Percentiles rank a stretch among this genome's conserved stretches.
Evolutionary conservation across 176 grass and related monocot species (phyloP).

Genomic region (Raddia guianensis): DNA sequence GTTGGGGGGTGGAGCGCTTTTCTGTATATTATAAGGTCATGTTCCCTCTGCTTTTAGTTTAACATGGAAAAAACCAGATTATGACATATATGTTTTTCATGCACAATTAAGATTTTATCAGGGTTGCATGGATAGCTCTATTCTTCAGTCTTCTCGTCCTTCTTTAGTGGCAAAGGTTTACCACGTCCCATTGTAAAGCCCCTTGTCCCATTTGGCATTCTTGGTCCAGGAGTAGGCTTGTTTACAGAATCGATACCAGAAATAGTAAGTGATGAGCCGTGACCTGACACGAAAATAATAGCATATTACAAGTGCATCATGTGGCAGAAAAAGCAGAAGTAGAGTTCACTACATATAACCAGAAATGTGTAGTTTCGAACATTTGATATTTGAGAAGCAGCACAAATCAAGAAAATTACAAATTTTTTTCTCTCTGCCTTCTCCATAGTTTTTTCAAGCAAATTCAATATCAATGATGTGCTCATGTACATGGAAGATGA

Average conservation of each 20-base stretch:
- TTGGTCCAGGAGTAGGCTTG: slow-evolving; percentile 76
- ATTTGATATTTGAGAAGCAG: not conserved
- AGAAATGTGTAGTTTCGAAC: not conserved
- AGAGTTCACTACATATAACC: not conserved
- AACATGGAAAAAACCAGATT: not conserved
- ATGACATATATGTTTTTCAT: slow-evolving; percentile 2
- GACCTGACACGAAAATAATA: slow-evolving; percentile 10
- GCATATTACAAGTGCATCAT: not conserved
- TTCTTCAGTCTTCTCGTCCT: slow-evolving; percentile 38
- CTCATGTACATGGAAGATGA: not conserved
- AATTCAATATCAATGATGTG: not conserved
- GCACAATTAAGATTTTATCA: slow-evolving; percentile 12
- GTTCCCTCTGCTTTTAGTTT: not conserved
- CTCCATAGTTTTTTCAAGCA: not conserved
- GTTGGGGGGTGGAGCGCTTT: too few relatives aligned
- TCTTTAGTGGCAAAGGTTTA: slow-evolving; percentile 40
- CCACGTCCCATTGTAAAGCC: slow-evolving; percentile 83
- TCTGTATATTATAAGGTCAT: not conserved
- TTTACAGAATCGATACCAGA: slow-evolving; percentile 48
- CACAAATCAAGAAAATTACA: not conserved
- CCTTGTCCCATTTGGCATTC: slow-evolving; percentile 86
- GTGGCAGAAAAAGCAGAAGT: not conserved
- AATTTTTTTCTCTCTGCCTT: not conserved
- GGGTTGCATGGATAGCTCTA: slow-evolving; percentile 13
- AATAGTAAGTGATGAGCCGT: not conserved